These are phyloP conservation scores for Vigna trinervia DNA, from an alignment of 306 rosid genomes.

Conservation along the genomic window DNA sequence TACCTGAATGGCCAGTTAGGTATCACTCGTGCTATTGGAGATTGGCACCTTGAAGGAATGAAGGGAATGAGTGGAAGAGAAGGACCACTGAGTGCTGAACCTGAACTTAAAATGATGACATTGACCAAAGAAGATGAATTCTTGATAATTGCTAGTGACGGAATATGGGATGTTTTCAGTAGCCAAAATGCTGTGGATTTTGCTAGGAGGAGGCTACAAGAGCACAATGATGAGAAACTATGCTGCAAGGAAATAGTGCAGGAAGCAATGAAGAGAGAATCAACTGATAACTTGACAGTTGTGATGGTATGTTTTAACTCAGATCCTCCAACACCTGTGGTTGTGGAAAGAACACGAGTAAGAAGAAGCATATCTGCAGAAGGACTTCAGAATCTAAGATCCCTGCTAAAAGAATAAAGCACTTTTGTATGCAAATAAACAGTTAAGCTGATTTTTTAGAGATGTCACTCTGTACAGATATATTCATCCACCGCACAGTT, in stretches of 20 bases:
- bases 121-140: slow-evolving; percentile 84
- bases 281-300: slow-evolving; percentile 80
- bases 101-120: slow-evolving; percentile 75
- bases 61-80: slow-evolving; percentile 66
- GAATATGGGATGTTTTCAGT: slow-evolving; percentile 87
- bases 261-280: slow-evolving; percentile 78
- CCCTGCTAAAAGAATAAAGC: slow-evolving; percentile 55
- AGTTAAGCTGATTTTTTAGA: slow-evolving; percentile 31
- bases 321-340: slow-evolving; percentile 74
- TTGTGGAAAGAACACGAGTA: slow-evolving; percentile 65
- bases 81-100: slow-evolving; percentile 93
- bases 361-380: slow-evolving; percentile 86
- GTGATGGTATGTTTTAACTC: slow-evolving; percentile 82
- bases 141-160: slow-evolving; percentile 89
- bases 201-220: slow-evolving; percentile 79
- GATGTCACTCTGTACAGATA: slow-evolving; percentile 49
- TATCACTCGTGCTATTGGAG: slow-evolving; percentile 88
- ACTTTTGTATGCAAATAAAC: slow-evolving; percentile 23
- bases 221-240: slow-evolving; percentile 82
- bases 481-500: slow-evolving; percentile 41
- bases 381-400: slow-evolving; percentile 78
- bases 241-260: slow-evolving; percentile 85
- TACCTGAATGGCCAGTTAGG: slow-evolving; percentile 79
- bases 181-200: slow-evolving; percentile 87
- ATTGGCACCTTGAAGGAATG: slow-evolving; percentile 98